A percentile compares a stretch with the other conserved stretches of the same genome.
phyloP scores from a whole-genome alignment of 306 rosid species.

The Rosa persica region DNA sequence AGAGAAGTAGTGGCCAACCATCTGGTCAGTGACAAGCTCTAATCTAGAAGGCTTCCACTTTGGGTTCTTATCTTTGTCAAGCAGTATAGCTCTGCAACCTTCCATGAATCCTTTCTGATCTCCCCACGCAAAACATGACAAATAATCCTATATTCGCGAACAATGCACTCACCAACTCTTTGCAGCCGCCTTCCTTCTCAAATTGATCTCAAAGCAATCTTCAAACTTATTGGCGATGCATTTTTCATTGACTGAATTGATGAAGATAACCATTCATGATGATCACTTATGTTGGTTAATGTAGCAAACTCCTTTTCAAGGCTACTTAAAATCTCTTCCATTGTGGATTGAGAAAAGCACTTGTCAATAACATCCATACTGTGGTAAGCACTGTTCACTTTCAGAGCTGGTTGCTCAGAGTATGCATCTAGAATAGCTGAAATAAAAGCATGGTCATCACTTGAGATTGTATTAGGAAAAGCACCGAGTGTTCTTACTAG shows the following conservation, averaged over 20 bases:
- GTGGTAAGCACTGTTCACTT: conserved; percentile 52
- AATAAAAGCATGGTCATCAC: conserved; percentile 41
- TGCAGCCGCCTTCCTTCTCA: conserved; percentile 64
- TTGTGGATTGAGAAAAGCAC: conserved; percentile 67
- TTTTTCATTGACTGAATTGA: conserved; percentile 60
- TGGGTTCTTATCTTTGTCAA: conserved; percentile 80
- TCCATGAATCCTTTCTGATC: conserved; percentile 76
- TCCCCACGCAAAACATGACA: conserved; percentile 63
- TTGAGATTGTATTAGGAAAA: background rate
- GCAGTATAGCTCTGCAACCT: conserved; percentile 83
- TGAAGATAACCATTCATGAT: conserved; percentile 47
- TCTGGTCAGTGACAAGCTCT: conserved; percentile 21
- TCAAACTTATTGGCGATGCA: conserved; percentile 79
- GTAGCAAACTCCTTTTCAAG: conserved; percentile 51
- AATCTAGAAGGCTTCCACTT: conserved; percentile 40
- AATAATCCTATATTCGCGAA: conserved; percentile 68
- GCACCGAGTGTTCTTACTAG: conserved; percentile 20
- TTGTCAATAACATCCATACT: conserved; percentile 62
- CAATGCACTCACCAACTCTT: conserved; percentile 75
- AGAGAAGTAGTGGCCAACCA: conserved; percentile 28
- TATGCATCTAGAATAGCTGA: conserved; percentile 54
- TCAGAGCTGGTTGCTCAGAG: conserved; percentile 53
- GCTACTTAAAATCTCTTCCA: conserved; percentile 69
- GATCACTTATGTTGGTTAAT: background rate
- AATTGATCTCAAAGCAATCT: conserved; percentile 72